Evolutionary conservation across 257 asterid species (phyloP).

Genomic region (Forsythia viridissima): DNA sequence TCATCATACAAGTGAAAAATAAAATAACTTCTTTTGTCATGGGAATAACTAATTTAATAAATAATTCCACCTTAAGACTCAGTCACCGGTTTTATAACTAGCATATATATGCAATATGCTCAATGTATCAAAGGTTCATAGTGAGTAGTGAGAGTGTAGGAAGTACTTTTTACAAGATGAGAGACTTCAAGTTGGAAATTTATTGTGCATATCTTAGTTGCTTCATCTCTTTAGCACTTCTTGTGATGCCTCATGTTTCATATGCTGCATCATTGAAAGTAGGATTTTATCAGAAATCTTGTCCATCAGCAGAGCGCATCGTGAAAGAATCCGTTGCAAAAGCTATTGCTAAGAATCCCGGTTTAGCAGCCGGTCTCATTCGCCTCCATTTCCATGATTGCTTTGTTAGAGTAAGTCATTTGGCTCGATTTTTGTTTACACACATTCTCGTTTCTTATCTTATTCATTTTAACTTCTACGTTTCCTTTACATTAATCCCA

Average conservation of each 20-base stretch:
- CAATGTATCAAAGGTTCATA: neutral
- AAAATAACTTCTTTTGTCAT: too few relatives aligned
- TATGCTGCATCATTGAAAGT: neutral
- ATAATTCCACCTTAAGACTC: neutral
- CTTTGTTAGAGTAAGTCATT: neutral
- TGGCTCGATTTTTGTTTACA: neutral
- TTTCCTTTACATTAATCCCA: neutral
- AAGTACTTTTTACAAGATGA: neutral
- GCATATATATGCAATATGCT: neutral
- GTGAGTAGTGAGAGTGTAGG: neutral
- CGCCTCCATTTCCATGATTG: constrained; percentile 6
- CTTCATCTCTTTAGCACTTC: neutral
- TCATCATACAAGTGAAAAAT: neutral
- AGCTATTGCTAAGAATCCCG: neutral
- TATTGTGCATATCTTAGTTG: neutral
- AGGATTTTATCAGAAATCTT: neutral
- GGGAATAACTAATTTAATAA: too few relatives aligned
- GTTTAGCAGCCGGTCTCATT: neutral
- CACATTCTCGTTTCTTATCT: neutral
- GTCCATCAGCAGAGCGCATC: neutral
- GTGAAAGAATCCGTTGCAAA: neutral
- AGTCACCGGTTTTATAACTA: neutral
- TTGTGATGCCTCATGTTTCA: neutral
- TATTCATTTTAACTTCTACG: neutral
- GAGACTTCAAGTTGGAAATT: neutral